phyloP scores from a whole-genome alignment of 176 grass and related monocot species.

The Triticum urartu region DNA sequence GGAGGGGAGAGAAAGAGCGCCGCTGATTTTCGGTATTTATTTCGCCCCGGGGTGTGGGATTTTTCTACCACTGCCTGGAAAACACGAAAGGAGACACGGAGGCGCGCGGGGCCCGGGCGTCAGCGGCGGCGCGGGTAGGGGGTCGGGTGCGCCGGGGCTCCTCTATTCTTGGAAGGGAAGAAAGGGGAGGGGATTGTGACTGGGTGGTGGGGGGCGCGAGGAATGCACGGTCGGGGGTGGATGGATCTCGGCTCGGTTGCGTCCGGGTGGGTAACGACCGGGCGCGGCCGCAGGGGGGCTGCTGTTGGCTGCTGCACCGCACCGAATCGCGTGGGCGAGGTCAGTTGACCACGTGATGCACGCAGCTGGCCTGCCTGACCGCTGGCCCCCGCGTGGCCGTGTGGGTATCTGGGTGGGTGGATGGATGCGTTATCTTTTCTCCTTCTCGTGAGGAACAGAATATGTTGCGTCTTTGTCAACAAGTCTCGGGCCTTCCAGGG shows the following conservation, averaged over 20 bases:
- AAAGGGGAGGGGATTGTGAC: neutral
- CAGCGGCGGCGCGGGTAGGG: neutral
- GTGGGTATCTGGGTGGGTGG: neutral
- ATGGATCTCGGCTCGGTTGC: neutral
- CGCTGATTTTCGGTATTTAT: neutral
- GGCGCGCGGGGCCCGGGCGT: neutral
- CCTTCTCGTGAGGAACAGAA: constrained; percentile 5
- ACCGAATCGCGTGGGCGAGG: constrained; percentile 12
- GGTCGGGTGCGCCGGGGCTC: neutral
- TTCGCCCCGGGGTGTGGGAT: neutral
- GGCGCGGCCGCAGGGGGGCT: neutral
- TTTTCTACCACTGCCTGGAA: neutral
- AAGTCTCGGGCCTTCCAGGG: neutral
- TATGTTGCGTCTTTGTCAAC: neutral
- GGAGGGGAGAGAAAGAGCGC: neutral
- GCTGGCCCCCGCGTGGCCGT: neutral
- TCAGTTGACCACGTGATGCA: constrained; percentile 37
- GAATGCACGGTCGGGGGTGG: neutral
- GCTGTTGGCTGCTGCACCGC: neutral
- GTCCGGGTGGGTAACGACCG: neutral
- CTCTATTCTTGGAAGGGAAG: constrained; percentile 52
- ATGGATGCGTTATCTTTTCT: neutral
- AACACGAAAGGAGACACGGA: constrained; percentile 34
- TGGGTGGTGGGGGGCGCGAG: neutral
- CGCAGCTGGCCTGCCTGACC: neutral